These are phyloP conservation scores for Blastobotrys illinoisensis DNA, from an alignment of 1,139 yeast species.

Conservation along the genomic window DNA sequence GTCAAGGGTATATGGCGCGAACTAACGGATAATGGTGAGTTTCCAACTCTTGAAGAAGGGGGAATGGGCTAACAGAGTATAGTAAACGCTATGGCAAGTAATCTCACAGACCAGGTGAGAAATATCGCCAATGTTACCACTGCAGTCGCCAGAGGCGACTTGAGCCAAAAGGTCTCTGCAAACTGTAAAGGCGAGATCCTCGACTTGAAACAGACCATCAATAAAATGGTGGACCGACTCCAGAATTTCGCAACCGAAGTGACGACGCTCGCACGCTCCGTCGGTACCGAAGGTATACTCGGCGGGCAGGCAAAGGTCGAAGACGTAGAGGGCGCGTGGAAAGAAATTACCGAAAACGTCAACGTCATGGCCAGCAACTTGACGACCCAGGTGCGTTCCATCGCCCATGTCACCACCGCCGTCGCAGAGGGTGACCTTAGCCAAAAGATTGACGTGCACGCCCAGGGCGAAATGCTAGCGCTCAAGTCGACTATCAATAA, in stretches of 20 bases:
- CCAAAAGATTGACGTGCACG: conserved; percentile 83
- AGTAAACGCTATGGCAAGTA: conserved; percentile 82
- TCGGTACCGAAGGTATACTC: conserved; percentile 82
- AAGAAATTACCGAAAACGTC: conserved; percentile 83
- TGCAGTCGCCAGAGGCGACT: conserved; percentile 87
- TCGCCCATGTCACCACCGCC: conserved; percentile 87
- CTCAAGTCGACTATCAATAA: conserved; percentile 76
- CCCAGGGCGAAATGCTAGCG: conserved; percentile 77
- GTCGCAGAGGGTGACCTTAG: conserved; percentile 88
- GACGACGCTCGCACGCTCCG: conserved; percentile 79
- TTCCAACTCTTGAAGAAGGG: neutral
- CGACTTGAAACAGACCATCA: conserved; percentile 74
- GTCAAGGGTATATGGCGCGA: conserved; percentile 91
- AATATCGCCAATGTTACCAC: conserved; percentile 88
- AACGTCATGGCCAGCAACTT: conserved; percentile 85
- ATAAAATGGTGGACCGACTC: conserved; percentile 80
- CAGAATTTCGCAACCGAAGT: conserved; percentile 88
- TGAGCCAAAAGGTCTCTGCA: conserved; percentile 80
- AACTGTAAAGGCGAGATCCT: conserved; percentile 85
- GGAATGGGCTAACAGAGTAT: conserved; percentile 5
- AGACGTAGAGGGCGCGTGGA: conserved; percentile 93
- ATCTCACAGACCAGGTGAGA: conserved; percentile 81
- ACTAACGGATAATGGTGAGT: conserved; percentile 63
- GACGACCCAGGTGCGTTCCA: conserved; percentile 83
- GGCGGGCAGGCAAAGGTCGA: conserved; percentile 92